phyloP scores from a whole-genome alignment of 768 basidiomycete genomes.

The Tricholoma furcatifolium region DNA sequence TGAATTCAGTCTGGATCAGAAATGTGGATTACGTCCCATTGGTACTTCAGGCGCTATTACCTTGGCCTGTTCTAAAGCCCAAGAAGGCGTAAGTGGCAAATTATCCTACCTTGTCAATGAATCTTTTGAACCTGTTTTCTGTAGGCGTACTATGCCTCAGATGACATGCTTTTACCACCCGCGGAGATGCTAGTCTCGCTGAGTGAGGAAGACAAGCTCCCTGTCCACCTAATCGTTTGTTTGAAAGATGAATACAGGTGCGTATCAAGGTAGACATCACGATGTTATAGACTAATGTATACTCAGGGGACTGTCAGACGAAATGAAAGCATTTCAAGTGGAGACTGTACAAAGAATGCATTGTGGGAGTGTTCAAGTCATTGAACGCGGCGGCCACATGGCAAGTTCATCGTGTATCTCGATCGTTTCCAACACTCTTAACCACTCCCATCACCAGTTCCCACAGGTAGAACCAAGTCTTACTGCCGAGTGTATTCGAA shows the following conservation, averaged over 20 bases:
- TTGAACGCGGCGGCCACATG: conserved; percentile 7
- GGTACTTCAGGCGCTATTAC: conserved; percentile 1
- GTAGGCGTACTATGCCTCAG: conserved; percentile 8
- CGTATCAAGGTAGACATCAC: not conserved
- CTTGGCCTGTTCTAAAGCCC: conserved; percentile 1
- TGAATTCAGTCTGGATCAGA: not conserved
- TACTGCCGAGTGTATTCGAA: conserved; percentile 4
- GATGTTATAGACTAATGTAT: not conserved
- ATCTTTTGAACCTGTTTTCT: not conserved
- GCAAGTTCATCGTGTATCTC: not conserved
- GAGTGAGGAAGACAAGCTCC: conserved; percentile 5
- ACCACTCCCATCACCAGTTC: not conserved
- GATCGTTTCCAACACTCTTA: not conserved
- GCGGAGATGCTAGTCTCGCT: not conserved
- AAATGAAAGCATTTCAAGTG: conserved; percentile 8
- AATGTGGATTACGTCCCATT: not conserved
- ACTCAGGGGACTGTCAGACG: conserved; percentile 5
- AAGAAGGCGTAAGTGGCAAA: conserved; percentile 2
- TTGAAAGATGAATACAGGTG: conserved; percentile 10
- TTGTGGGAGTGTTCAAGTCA: conserved; percentile 5
- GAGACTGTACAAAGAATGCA: conserved; percentile 2
- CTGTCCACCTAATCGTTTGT: conserved; percentile 7
- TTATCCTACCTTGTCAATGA: not conserved
- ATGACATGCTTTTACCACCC: conserved; percentile 3
- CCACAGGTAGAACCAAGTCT: conserved; percentile 7